Base-by-base conservation (phyloP, 306 rosid genomes). In the Castanospermum australe region DNA sequence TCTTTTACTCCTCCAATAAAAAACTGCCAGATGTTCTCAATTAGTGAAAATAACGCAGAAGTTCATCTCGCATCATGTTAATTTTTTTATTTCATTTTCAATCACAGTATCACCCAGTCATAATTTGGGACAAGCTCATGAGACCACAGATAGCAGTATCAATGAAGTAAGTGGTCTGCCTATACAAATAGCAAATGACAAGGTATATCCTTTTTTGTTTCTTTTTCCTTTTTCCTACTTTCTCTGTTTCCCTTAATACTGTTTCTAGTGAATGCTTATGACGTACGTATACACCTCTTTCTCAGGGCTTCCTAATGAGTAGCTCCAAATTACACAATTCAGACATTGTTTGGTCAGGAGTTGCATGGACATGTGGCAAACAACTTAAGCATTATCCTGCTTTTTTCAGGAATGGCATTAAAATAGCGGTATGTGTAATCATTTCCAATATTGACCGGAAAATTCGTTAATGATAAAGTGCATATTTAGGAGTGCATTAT, bases 311-410 rank as follows among this genome's bases (percentile, higher is more conserved):
- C 73, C 80, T 78, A 47, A 75, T 82, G 74, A 89, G 87, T 84
- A 89, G 55, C 79, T 84, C 85, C 81, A 89, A 88, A 80, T 85
- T 89, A 73, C 82, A 61, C 76, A 85, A 83, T 75, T 87, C 96
- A 41, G 99, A 89, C 73, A 95, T 95, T 73, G 91, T 81, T 81
- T 95, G 99, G 99, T 93, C 98, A 5, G 99, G 99, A 71, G 83
- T 82, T 70, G 90, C 97, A 2, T 95, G 98, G 98, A 86, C 86
- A 76, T 95, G 99, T 81, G 93, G 98, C 71, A 95, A 95, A 85
- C 97, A 90, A 83, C 98, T 95, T 67, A 93, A 91, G 84, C 99
- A 95, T 82, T 95, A 87, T 79, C 96, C 98, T 1, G 82, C 91
- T 6, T 95, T 95, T 83, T 79, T 79, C 81, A 81, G 99, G 84